Evolutionary conservation across 306 rosid species (phyloP), one percentile per base, ranked within the genome.

Genomic region (Acacia crassicarpa): DNA sequence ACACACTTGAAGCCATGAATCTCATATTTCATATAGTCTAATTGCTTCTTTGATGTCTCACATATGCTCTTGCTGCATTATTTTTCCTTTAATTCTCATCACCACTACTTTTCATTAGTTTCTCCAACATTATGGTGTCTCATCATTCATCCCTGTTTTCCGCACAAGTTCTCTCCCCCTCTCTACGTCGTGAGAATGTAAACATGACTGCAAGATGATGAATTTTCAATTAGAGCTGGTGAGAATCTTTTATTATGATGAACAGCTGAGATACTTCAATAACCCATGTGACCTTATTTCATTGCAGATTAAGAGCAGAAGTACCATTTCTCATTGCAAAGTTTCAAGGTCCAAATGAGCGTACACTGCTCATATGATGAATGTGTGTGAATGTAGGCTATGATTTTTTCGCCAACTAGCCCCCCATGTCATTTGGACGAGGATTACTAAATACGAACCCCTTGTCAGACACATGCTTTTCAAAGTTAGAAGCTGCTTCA

Each of bases 401-500:
- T 17, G 25, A 6, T 2, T 0, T 54, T 67, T 38, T 68, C 51
- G 0, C 16, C 73, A 68, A 11, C 72, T 6, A 38, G 17, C 48
- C 10, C 48, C 22, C 7, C 5, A 56, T 2, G 23, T 56, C 4
- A 1, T 16, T n/a, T 9, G 27, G 48, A 19, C 22, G 46, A 19
- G 46, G 72, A 35, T 35, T 38, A 43, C 10, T 9, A 56, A 56
- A 58, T n/a, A n/a, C 8, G 20, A 48, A 74, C 20, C 69, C 35
- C 54, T 40, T 69, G 74, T 15, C 27, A 81, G 51, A 61, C 76
- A 10, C 23, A 16, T 41, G 45, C 76, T 72, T 35, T 74, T 78
- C 80, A 80, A 78, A 71, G 48, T 72, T 49, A 22, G 22, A 54
- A 25, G 35, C 65, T 63, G 67, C 19, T 78, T 74, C 66, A 61